phyloP scores from a whole-genome alignment of 2,329 filamentous ascomycete species.

The Trichoderma afroharzianum region DNA sequence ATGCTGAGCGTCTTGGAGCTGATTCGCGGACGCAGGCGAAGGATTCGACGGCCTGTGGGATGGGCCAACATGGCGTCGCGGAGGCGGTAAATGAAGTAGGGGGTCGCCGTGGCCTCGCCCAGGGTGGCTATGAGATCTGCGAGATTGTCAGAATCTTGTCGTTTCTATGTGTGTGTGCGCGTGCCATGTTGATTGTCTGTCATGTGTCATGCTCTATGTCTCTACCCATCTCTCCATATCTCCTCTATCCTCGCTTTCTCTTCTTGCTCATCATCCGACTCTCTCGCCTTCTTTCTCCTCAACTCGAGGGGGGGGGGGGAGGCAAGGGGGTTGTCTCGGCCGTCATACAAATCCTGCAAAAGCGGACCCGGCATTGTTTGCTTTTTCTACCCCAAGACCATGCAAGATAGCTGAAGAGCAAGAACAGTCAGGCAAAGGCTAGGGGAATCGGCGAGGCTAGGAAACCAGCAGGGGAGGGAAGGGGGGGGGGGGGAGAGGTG shows the following conservation, averaged over 20 bases:
- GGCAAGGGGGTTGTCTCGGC: background rate
- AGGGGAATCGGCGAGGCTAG: background rate
- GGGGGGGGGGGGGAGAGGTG: background rate
- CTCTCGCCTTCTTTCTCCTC: background rate
- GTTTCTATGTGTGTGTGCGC: background rate
- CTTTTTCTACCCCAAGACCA: background rate
- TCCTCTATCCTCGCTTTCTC: background rate
- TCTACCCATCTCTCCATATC: background rate
- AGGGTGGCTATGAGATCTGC: conserved; percentile 87
- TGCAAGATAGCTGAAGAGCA: background rate
- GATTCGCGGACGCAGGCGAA: conserved; percentile 84
- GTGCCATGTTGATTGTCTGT: background rate
- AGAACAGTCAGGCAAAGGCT: background rate
- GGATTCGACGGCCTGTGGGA: conserved; percentile 82
- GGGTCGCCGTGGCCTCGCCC: conserved; percentile 91
- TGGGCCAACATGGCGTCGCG: conserved; percentile 85
- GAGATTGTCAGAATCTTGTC: background rate
- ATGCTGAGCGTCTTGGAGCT: conserved; percentile 69
- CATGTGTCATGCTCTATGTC: background rate
- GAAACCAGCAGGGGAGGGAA: background rate
- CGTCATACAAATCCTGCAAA: background rate
- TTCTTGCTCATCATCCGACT: background rate
- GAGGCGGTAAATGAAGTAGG: conserved; percentile 90
- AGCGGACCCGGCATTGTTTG: background rate
- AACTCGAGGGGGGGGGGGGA: background rate